Evolutionary conservation across 2,329 filamentous ascomycete genomes (phyloP).

Genomic region (Aspergillus intermedius): DNA sequence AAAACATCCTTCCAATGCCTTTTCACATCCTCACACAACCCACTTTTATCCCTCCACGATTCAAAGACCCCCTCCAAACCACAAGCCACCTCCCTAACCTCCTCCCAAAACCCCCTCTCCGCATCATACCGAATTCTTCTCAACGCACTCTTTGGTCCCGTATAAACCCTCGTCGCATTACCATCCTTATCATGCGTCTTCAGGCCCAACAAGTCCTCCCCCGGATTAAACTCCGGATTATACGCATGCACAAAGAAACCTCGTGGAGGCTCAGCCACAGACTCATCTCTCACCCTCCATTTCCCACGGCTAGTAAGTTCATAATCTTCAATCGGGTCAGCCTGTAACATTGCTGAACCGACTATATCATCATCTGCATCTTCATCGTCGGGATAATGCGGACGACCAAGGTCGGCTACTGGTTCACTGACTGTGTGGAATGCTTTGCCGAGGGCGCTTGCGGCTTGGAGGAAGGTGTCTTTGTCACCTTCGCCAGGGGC

Average conservation of each 20-base stretch:
- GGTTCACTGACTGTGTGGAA: constrained; percentile 22
- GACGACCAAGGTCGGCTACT: constrained; percentile 12
- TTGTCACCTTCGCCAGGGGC: constrained; percentile 23
- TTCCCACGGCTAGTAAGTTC: constrained; percentile 13
- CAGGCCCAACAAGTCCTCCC: constrained; percentile 17
- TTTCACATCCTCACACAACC: constrained; percentile 11
- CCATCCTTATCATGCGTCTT: constrained; percentile 15
- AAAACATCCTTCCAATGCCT: constrained; percentile 17
- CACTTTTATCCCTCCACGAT: constrained; percentile 15
- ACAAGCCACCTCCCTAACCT: constrained; percentile 19
- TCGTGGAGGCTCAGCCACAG: constrained; percentile 13
- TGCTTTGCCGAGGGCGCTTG: constrained; percentile 13
- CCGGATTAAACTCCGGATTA: constrained; percentile 26
- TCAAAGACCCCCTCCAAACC: constrained; percentile 18
- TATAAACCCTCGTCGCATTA: constrained; percentile 18
- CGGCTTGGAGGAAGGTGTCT: constrained; percentile 24
- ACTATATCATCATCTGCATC: constrained; percentile 6
- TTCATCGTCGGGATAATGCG: constrained; percentile 4
- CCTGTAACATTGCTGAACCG: constrained; percentile 17
- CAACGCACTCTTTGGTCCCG: constrained; percentile 15
- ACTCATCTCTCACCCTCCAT: constrained; percentile 14
- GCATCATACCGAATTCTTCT: constrained; percentile 24
- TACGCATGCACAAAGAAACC: constrained; percentile 28
- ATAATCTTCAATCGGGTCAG: constrained; percentile 27
- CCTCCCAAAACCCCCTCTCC: constrained; percentile 28